Evolutionary conservation across 768 basidiomycete species (phyloP), one percentile per base, ranked within the genome.

Genomic region (Boletus coccyginus): DNA sequence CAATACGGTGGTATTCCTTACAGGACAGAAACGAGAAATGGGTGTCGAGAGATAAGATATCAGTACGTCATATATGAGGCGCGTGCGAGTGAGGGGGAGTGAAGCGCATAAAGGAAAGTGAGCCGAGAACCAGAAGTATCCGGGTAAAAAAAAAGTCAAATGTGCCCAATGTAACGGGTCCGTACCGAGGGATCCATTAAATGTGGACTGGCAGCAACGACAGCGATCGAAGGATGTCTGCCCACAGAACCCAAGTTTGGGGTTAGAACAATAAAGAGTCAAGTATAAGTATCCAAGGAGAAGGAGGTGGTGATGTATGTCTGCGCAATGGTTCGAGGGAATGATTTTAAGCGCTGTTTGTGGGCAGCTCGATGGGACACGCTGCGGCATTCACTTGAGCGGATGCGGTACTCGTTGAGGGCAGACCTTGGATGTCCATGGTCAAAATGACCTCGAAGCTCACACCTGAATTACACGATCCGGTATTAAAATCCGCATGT

Each of bases 391-490:
- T 69, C 38, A 89, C 78, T 56, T 81, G 78, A 0, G 83, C 82
- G 0, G 86, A 82, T 5, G 85, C 76, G 12, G 69, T 68, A 39
- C 76, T 78, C 5, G 75, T 77, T n/a, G 76, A 74, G 35, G 80
- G 73, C 35, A 94, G 78, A 14, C 93, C 93, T 14, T 77, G 67
- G 59, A 94, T 94, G 36, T 77, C 72, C 82, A 92, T 82, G 36
- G 81, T 75, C 29, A 92, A 67, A 19, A 84, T 69, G 39, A 94
- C 70, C 32, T 83, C 80, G 67, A 94, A 85, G 63, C 83, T 77
- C 38, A 93, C 77, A 35, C 70, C 75, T 71, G 42, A n/a, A 17
- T 21, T 19, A 49, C 42, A 43, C 19, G 11, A 33, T 17, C 62
- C 64, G 32, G 27, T 42, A 61, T 55, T 24, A 60, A 46, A 19